phyloP scores from a whole-genome alignment of 768 basidiomycete species.

The Pseudohyphozyma bogoriensis region DNA sequence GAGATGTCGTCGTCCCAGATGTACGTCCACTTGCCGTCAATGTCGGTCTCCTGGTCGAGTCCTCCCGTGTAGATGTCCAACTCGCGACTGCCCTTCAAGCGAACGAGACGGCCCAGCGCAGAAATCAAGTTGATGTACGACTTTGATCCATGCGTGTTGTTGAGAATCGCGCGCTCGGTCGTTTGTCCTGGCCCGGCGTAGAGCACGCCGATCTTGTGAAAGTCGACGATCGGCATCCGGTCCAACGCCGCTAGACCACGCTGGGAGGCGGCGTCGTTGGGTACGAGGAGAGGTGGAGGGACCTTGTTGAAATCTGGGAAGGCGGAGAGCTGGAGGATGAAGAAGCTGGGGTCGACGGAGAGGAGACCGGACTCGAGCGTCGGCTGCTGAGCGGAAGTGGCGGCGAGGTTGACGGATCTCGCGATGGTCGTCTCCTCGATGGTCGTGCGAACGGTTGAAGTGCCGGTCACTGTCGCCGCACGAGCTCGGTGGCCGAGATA shows the following conservation, averaged over 20 bases:
- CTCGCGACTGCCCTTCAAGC: constrained; percentile 77
- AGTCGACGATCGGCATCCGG: constrained; percentile 85
- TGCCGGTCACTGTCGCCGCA: neutral
- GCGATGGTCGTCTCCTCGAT: constrained; percentile 13
- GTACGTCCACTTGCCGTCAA: constrained; percentile 93
- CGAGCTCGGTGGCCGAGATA: constrained; percentile 7
- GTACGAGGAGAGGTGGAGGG: constrained; percentile 43
- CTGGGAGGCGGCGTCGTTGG: constrained; percentile 49
- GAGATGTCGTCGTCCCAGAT: constrained; percentile 99
- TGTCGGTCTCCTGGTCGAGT: constrained; percentile 60
- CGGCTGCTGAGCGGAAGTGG: constrained; percentile 5
- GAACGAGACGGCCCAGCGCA: constrained; percentile 76
- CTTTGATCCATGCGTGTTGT: constrained; percentile 84
- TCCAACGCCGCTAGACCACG: constrained; percentile 62
- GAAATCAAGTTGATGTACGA: constrained; percentile 89
- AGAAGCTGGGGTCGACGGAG: constrained; percentile 31
- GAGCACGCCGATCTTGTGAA: constrained; percentile 90
- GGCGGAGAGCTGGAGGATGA: constrained; percentile 75
- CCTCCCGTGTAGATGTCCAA: constrained; percentile 71
- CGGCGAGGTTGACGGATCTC: constrained; percentile 19
- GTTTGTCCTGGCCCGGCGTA: constrained; percentile 90
- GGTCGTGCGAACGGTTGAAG: neutral
- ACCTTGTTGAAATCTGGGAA: constrained; percentile 48
- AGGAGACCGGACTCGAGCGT: constrained; percentile 27
- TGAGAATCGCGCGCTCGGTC: constrained; percentile 71